A percentile compares a stretch with the other conserved stretches of the same genome.
Evolutionary conservation across 73 alveolate genomes (phyloP).

Genomic region (Diophrys appendiculata): DNA sequence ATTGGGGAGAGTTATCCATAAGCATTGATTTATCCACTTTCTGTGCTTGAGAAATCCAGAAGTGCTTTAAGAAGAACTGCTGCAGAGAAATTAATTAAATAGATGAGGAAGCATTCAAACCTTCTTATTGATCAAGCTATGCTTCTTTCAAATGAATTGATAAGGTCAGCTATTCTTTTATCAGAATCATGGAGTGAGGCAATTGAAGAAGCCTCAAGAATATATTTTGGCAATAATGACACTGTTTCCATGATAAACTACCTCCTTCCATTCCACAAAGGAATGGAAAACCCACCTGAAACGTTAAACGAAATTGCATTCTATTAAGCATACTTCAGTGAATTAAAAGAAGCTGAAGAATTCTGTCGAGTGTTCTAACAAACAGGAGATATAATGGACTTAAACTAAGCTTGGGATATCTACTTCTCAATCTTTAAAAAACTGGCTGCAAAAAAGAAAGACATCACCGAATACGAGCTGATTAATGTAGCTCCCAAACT

Average conservation of each 20-base stretch:
- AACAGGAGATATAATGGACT: conserved; percentile 65
- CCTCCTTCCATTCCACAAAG: conserved; percentile 85
- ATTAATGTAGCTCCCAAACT: conserved; percentile 78
- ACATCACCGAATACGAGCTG: conserved; percentile 63
- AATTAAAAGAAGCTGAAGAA: conserved; percentile 89
- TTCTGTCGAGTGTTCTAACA: conserved; percentile 64
- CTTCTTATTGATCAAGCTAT: conserved; percentile 84
- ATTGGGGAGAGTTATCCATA: conserved; percentile 71
- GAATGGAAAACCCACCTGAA: conserved; percentile 83
- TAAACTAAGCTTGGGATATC: conserved; percentile 92
- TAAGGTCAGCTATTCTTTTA: conserved; percentile 88
- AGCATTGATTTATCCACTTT: conserved; percentile 49
- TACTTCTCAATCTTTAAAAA: conserved; percentile 79
- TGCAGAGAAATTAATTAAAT: conserved; percentile 82
- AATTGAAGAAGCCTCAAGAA: conserved; percentile 92
- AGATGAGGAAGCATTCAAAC: conserved; percentile 79
- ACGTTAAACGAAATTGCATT: conserved; percentile 95
- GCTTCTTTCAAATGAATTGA: conserved; percentile 88
- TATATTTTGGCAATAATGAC: conserved; percentile 84
- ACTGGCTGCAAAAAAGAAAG: conserved; percentile 65
- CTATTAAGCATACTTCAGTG: conserved; percentile 87
- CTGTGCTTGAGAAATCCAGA: conserved; percentile 89
- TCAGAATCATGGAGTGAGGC: conserved; percentile 97
- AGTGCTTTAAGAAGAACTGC: conserved; percentile 86
- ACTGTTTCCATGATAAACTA: conserved; percentile 71